Percentiles rank a stretch among this genome's conserved stretches.
These are phyloP conservation scores for Skeletonema menzelii DNA, from an alignment of 108 stramenopile species.

Conservation along the genomic window DNA sequence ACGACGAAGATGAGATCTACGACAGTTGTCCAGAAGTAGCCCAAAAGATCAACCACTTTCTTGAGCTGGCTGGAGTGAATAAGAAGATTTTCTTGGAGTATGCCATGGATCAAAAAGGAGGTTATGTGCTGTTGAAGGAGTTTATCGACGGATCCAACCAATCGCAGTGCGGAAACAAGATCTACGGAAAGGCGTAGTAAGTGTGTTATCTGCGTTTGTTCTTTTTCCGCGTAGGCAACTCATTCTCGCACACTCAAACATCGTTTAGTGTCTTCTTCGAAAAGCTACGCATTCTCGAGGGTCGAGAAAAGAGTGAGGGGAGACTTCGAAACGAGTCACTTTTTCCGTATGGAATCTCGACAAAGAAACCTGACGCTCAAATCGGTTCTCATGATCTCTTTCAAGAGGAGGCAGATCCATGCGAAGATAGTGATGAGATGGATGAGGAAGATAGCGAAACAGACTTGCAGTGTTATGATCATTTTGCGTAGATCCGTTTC, in stretches of 20 bases:
- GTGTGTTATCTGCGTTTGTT: not conserved
- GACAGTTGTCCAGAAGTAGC: constrained; percentile 45
- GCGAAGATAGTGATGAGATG: not conserved
- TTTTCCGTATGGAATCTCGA: constrained; percentile 12
- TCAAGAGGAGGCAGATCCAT: not conserved
- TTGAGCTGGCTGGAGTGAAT: constrained; percentile 27
- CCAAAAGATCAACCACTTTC: constrained; percentile 38
- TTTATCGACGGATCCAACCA: constrained; percentile 38
- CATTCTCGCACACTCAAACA: not conserved
- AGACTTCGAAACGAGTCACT: constrained; percentile 33
- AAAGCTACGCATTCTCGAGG: constrained; percentile 38
- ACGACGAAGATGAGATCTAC: not conserved
- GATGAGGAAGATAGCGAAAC: too few relatives aligned
- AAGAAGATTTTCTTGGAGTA: constrained; percentile 11
- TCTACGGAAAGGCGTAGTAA: constrained; percentile 22
- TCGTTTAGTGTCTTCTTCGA: constrained; percentile 34
- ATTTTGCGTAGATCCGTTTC: not conserved
- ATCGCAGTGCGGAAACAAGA: constrained; percentile 31
- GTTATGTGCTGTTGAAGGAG: constrained; percentile 3
- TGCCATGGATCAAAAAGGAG: constrained; percentile 13
- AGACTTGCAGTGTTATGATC: not conserved
- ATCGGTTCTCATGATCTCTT: not conserved
- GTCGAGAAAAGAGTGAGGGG: constrained; percentile 26
- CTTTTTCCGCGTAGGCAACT: not conserved
- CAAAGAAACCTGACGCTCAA: not conserved